Percentiles rank a stretch among this genome's conserved stretches.
phyloP scores from a whole-genome alignment of 805 yeast genomes.

The Maudiozyma pseudohumilis region DNA sequence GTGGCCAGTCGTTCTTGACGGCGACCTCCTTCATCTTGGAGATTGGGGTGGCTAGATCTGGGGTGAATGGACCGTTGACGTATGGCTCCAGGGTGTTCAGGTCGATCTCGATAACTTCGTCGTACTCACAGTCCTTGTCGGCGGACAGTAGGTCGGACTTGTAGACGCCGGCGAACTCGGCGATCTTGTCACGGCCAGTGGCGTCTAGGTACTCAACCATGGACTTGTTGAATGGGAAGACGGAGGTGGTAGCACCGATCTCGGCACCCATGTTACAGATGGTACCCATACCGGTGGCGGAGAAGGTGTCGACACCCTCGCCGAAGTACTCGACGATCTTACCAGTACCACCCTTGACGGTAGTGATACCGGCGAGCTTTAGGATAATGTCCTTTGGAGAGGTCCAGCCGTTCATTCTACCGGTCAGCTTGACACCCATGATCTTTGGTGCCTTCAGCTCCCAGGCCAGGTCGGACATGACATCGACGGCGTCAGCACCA shows the following conservation, averaged over 20 bases:
- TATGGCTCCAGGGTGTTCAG: constrained; percentile 86
- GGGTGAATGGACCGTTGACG: constrained; percentile 96
- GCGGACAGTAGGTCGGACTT: constrained; percentile 65
- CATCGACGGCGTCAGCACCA: constrained; percentile 99
- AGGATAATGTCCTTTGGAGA: constrained; percentile 94
- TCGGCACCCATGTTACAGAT: constrained; percentile 99
- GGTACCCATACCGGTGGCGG: constrained; percentile 99
- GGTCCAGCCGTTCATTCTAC: constrained; percentile 88
- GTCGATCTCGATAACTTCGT: constrained; percentile 85
- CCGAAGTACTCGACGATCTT: constrained; percentile 93
- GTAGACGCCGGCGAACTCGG: constrained; percentile 67
- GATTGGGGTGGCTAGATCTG: constrained; percentile 93
- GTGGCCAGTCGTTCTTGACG: constrained; percentile 82
- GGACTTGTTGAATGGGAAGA: constrained; percentile 90
- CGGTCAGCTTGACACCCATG: constrained; percentile 89
- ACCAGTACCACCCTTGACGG: constrained; percentile 98
- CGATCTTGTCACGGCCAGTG: constrained; percentile 77
- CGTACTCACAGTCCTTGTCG: constrained; percentile 89
- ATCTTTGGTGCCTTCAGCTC: constrained; percentile 96
- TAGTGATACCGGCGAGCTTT: constrained; percentile 84
- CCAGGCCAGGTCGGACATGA: constrained; percentile 90
- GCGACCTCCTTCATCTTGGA: constrained; percentile 81
- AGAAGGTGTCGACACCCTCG: constrained; percentile 83
- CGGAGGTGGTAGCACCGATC: constrained; percentile 96
- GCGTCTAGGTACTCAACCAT: constrained; percentile 80